A percentile compares a stretch with the other conserved stretches of the same genome.
These are phyloP conservation scores for Nannochloris sp. DNA, from an alignment of 139 green algal genomes.

Conservation along the genomic window DNA sequence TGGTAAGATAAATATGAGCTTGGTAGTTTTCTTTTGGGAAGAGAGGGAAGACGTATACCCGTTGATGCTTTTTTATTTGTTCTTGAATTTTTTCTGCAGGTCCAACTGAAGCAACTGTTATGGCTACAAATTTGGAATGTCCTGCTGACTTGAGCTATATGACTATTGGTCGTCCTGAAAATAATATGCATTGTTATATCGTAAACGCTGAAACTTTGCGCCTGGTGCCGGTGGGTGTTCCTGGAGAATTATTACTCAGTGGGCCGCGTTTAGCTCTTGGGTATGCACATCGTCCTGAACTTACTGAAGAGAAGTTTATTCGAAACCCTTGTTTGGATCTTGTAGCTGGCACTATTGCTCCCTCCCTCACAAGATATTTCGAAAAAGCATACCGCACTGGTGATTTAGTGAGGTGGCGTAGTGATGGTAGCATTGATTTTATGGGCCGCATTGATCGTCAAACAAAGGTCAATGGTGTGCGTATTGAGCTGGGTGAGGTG, in stretches of 20 bases:
- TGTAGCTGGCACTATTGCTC: slow-evolving; percentile 29
- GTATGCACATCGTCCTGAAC: slow-evolving; percentile 18
- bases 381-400: slow-evolving; percentile 19
- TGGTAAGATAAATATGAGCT: too few species aligned
- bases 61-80: too few species aligned
- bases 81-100: too few species aligned
- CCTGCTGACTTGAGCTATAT: not conserved
- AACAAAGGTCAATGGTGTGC: slow-evolving; percentile 49
- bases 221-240: slow-evolving; percentile 24
- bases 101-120: slow-evolving; percentile 32
- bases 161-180: slow-evolving; percentile 32
- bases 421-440: slow-evolving; percentile 29
- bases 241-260: slow-evolving; percentile 41
- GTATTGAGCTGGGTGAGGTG: slow-evolving; percentile 53
- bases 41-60: too few species aligned
- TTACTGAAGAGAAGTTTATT: slow-evolving; percentile 30
- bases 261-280: slow-evolving; percentile 29
- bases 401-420: slow-evolving; percentile 32
- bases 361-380: not conserved
- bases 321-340: slow-evolving; percentile 26
- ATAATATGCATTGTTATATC: slow-evolving; percentile 38
- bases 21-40: too few species aligned
- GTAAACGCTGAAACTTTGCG: slow-evolving; percentile 8
- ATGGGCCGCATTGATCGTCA: slow-evolving; percentile 40
- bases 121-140: not conserved